Percentiles rank a stretch among this genome's conserved stretches.
Conservation (phyloP, 2,329 filamentous ascomycete genomes). For the Amauroascus verrucosus region DNA sequence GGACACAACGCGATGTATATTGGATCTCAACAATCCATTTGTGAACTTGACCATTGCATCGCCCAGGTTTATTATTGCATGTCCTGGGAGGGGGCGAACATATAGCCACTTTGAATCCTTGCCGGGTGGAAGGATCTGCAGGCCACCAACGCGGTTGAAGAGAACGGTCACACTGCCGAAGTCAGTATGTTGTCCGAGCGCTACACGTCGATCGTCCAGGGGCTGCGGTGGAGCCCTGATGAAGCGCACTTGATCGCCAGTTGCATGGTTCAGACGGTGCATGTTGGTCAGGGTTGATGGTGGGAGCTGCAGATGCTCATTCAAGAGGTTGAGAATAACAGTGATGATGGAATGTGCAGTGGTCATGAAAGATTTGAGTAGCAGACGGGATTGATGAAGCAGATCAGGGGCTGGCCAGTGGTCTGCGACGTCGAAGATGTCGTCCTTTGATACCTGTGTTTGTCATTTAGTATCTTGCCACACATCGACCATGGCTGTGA, state of each 20-base stretch:
- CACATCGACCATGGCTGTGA: not conserved
- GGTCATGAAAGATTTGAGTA: conserved; percentile 37
- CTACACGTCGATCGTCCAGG: conserved; percentile 32
- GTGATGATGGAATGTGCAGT: conserved; percentile 38
- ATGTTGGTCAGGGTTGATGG: conserved; percentile 36
- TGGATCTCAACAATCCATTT: conserved; percentile 32
- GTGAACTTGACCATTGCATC: conserved; percentile 39
- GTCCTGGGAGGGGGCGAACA: conserved; percentile 42
- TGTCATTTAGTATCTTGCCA: not conserved
- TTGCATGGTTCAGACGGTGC: conserved; percentile 36
- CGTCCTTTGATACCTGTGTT: conserved; percentile 42
- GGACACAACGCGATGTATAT: conserved; percentile 42
- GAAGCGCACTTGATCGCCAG: conserved; percentile 47
- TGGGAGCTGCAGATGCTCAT: conserved; percentile 36
- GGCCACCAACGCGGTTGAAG: conserved; percentile 47
- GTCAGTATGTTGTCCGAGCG: conserved; percentile 47
- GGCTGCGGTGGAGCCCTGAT: conserved; percentile 42
- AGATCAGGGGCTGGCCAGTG: conserved; percentile 36
- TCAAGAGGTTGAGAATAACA: conserved; percentile 38
- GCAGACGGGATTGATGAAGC: conserved; percentile 28
- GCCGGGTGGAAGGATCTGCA: conserved; percentile 43
- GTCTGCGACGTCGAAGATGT: conserved; percentile 35
- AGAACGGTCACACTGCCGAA: conserved; percentile 48
- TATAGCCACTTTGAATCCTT: conserved; percentile 41
- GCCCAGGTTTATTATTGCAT: conserved; percentile 38